Base-by-base conservation (phyloP, 176 grass and related monocot genomes). In the Thinopyrum elongatum region DNA sequence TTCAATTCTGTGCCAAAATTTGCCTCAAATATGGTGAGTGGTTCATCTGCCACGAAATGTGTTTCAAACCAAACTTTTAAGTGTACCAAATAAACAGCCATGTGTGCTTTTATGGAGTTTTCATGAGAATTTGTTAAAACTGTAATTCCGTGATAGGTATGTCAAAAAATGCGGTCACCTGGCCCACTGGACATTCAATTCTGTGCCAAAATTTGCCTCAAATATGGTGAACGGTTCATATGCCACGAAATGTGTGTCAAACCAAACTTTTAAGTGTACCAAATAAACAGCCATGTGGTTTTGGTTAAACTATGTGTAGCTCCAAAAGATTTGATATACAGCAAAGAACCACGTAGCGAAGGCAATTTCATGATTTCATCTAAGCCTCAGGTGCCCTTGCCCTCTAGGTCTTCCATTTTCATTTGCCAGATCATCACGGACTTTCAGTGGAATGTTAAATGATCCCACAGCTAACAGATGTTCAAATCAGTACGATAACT, bases 281-380 rank as follows among this genome's bases (percentile, higher is more conserved):
- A 53, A 76, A 46, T 26, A 76, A 10, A 53, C 4, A 76, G 14
- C 42, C 44, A 19, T 7, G 7, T 29, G n/a, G 25, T 74, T 75
- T 75, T 75, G 26, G 26, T 51, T 44, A 51, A 51, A 75, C 44
- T 29, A 75, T 51, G 26, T 3, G 15, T 49, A 77, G 47, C 46
- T 57, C 27, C 77, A 80, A 36, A 64, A 79, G 39, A 36, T 73
- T 28, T 72, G 38, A 62, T 84, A 35, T 23, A 73, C n/a, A 61
- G 39, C n/a, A 61, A 74, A 84, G 55, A 49, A 23, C 21, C 58
- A 16, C 22, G 36, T 55, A 76, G 31, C 22, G 15, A 80, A 66
- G 6, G 26, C 3, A 87, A 57, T 71, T 29, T 70, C 35, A 36
- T 1, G 80, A 51, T 70, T 34, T 72, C 39, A 41, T 1, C 2